Percentiles rank a stretch among this genome's conserved stretches.
These are phyloP conservation scores for Talaromyces piceae DNA, from an alignment of 2,329 filamentous ascomycete species.

Conservation along the genomic window DNA sequence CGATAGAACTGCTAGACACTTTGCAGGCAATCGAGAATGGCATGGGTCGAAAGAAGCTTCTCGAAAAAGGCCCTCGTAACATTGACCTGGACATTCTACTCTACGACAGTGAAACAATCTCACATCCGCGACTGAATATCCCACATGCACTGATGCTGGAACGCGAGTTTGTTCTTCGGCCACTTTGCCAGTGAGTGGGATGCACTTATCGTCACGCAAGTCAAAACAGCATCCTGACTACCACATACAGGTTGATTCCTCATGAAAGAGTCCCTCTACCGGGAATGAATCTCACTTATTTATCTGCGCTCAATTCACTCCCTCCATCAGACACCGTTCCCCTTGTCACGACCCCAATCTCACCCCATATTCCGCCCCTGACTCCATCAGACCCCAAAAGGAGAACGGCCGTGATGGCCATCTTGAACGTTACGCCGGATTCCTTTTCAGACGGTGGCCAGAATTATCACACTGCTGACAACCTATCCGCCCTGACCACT, in stretches of 20 bases:
- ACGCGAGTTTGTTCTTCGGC: conserved; percentile 86
- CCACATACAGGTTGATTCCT: conserved; percentile 32
- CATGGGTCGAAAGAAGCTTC: conserved; percentile 71
- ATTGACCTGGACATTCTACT: conserved; percentile 91
- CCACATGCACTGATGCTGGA: conserved; percentile 82
- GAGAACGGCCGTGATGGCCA: conserved; percentile 79
- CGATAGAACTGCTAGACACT: conserved; percentile 67
- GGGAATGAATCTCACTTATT: conserved; percentile 24
- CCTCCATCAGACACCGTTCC: conserved; percentile 29
- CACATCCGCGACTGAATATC: conserved; percentile 67
- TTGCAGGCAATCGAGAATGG: conserved; percentile 76
- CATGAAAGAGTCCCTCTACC: conserved; percentile 27
- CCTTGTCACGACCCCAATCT: conserved; percentile 32
- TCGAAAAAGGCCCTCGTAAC: conserved; percentile 90
- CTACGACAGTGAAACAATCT: conserved; percentile 61
- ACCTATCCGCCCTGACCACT: conserved; percentile 42
- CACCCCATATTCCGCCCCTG: conserved; percentile 43
- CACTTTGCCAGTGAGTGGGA: conserved; percentile 52
- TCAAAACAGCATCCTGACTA: conserved; percentile 11
- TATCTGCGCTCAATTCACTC: conserved; percentile 27
- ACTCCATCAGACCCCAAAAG: conserved; percentile 50
- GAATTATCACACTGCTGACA: conserved; percentile 42
- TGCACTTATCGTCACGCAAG: not conserved
- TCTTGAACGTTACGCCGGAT: conserved; percentile 90
- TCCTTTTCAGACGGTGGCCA: conserved; percentile 89